These are phyloP conservation scores for Ogataea trehalophila DNA, from an alignment of 805 yeast species.

Conservation along the genomic window DNA sequence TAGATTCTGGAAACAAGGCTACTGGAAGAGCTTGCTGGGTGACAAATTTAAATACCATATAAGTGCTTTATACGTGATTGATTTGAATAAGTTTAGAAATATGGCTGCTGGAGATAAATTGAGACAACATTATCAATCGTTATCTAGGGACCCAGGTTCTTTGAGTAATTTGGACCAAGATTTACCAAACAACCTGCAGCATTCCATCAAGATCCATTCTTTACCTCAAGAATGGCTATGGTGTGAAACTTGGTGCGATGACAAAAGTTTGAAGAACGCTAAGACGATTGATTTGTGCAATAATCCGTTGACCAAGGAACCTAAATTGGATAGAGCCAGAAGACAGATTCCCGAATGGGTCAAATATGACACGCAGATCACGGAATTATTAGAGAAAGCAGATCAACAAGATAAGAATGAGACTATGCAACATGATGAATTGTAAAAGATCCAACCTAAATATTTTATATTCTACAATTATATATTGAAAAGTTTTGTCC, in stretches of 20 bases:
- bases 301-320: conserved; percentile 78
- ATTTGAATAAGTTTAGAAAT: conserved; percentile 60
- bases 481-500: too few species aligned
- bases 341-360: conserved; percentile 79
- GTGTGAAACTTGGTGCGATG: conserved; percentile 93
- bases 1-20: conserved; percentile 91
- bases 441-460: background rate
- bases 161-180: conserved; percentile 87
- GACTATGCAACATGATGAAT: conserved; percentile 10
- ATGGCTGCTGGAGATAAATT: conserved; percentile 72
- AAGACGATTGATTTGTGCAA: conserved; percentile 81
- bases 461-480: too few species aligned
- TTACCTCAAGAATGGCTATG: conserved; percentile 83
- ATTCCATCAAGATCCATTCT: conserved; percentile 59
- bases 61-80: conserved; percentile 81
- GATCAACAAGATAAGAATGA: background rate
- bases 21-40: conserved; percentile 66
- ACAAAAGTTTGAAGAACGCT: conserved; percentile 54
- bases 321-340: conserved; percentile 68
- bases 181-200: conserved; percentile 83
- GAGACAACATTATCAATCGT: conserved; percentile 77
- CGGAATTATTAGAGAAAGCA: conserved; percentile 17
- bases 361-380: conserved; percentile 54
- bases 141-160: conserved; percentile 76
- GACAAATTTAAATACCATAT: conserved; percentile 67